These are phyloP conservation scores for Phytopythium litorale DNA, from an alignment of 352 stramenopile genomes.

Conservation along the genomic window DNA sequence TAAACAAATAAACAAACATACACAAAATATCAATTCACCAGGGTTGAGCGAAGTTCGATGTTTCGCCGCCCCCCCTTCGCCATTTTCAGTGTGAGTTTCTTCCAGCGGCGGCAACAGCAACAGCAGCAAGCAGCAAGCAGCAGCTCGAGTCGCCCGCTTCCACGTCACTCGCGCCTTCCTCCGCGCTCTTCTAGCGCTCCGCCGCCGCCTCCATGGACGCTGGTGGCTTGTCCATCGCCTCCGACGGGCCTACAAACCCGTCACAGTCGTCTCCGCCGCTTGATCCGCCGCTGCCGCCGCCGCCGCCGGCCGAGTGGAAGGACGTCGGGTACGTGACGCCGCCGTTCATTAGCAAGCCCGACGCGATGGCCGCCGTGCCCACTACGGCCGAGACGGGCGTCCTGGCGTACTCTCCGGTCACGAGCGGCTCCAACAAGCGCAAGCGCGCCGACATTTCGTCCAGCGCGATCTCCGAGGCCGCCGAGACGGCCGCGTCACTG, in stretches of 20 bases:
- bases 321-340: slow-evolving; percentile 20
- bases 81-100: slow-evolving; percentile 15
- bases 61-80: slow-evolving; percentile 7
- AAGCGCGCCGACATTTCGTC: not conserved
- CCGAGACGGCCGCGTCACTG: not conserved
- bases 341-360: slow-evolving; percentile 8
- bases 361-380: not conserved
- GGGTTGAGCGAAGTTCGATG: slow-evolving; percentile 8
- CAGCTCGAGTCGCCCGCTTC: not conserved
- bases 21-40: not conserved
- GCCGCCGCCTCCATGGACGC: not conserved
- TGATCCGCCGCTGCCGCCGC: too few relatives aligned
- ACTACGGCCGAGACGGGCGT: not conserved
- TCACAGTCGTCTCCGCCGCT: too few relatives aligned
- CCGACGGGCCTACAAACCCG: not conserved
- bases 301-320: not conserved
- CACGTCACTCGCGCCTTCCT: not conserved
- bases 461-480: not conserved
- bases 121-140: not conserved
- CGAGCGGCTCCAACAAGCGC: not conserved
- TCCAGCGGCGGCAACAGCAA: not conserved
- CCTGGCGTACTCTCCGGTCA: not conserved
- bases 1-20: not conserved
- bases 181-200: not conserved
- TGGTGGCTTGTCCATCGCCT: not conserved